phyloP scores from a whole-genome alignment of 1,284 basidiomycete genomes.

The Phenoliferia sp. region DNA sequence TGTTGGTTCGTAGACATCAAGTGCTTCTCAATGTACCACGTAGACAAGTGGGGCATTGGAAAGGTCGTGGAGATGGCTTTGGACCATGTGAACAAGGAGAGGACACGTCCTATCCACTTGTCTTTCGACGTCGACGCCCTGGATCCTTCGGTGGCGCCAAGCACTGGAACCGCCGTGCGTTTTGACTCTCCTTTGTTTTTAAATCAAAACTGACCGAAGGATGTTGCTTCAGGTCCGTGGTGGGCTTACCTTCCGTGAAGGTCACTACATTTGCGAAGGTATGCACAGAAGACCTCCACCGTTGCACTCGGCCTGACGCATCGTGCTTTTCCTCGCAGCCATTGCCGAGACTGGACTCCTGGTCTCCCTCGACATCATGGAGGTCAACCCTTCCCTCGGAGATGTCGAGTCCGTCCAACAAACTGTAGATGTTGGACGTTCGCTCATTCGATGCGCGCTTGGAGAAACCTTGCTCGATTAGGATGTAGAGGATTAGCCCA shows the following conservation, averaged over 20 bases:
- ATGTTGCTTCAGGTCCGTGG: constrained; percentile 65
- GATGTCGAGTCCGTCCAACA: constrained; percentile 69
- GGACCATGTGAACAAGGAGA: constrained; percentile 80
- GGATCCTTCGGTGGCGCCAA: constrained; percentile 89
- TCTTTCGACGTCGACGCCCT: constrained; percentile 80
- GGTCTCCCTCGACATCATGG: constrained; percentile 89
- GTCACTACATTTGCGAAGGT: constrained; percentile 88
- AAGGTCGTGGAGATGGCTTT: constrained; percentile 93
- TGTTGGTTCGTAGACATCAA: constrained; percentile 58
- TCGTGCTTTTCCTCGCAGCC: constrained; percentile 43
- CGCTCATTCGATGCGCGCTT: constrained; percentile 80
- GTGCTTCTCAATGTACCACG: constrained; percentile 96
- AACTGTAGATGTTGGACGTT: constrained; percentile 92
- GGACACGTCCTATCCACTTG: constrained; percentile 83
- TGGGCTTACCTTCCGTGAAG: constrained; percentile 93
- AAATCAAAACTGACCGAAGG: constrained; percentile 2
- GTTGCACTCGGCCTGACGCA: background rate
- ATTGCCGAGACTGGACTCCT: constrained; percentile 89
- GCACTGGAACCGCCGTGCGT: constrained; percentile 83
- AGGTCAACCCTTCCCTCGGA: constrained; percentile 87
- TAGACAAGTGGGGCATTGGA: constrained; percentile 95
- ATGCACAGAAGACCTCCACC: background rate
- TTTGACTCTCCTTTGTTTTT: constrained; percentile 34
- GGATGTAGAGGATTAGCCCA: too few relatives aligned
- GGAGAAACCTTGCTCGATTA: constrained; percentile 55